These are phyloP conservation scores for Debaryomyces udenii DNA, from an alignment of 1,139 yeast species.

Conservation along the genomic window DNA sequence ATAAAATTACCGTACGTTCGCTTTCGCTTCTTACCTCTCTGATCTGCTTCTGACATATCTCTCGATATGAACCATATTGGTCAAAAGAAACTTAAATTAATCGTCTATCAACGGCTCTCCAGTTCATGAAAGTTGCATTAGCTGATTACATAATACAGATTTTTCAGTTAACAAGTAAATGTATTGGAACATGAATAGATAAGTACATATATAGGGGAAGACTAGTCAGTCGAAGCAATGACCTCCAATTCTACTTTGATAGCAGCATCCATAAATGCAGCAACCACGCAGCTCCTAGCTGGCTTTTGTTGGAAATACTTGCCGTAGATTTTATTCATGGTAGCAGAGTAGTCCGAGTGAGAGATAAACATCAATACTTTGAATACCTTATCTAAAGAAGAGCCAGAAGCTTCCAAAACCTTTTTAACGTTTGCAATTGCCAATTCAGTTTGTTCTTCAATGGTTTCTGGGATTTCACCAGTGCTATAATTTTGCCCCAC, in stretches of 20 bases:
- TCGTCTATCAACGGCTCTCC: constrained; percentile 1
- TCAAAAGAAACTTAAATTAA: not conserved
- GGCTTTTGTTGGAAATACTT: constrained; percentile 52
- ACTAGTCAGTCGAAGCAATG: constrained; percentile 32
- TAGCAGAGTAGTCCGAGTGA: constrained; percentile 46
- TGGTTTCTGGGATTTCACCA: constrained; percentile 40
- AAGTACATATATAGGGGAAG: constrained; percentile 1
- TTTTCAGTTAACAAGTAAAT: not conserved
- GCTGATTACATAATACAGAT: constrained; percentile 6
- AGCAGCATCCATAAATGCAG: constrained; percentile 38
- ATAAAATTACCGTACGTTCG: constrained; percentile 18
- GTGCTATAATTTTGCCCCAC: constrained; percentile 37
- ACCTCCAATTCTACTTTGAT: constrained; percentile 41
- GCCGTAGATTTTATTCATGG: constrained; percentile 51
- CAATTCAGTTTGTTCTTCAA: constrained; percentile 48
- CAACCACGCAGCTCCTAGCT: constrained; percentile 58
- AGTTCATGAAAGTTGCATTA: constrained; percentile 6
- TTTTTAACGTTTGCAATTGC: constrained; percentile 49
- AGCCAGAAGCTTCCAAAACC: constrained; percentile 50
- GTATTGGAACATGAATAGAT: constrained; percentile 3
- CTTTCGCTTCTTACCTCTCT: constrained; percentile 13
- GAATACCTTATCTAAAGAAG: constrained; percentile 51
- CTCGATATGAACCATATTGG: not conserved
- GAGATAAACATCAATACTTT: constrained; percentile 56
- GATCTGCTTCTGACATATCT: constrained; percentile 2